Conservation (phyloP, 139 green algal genomes). For the Nannochloris sp. region DNA sequence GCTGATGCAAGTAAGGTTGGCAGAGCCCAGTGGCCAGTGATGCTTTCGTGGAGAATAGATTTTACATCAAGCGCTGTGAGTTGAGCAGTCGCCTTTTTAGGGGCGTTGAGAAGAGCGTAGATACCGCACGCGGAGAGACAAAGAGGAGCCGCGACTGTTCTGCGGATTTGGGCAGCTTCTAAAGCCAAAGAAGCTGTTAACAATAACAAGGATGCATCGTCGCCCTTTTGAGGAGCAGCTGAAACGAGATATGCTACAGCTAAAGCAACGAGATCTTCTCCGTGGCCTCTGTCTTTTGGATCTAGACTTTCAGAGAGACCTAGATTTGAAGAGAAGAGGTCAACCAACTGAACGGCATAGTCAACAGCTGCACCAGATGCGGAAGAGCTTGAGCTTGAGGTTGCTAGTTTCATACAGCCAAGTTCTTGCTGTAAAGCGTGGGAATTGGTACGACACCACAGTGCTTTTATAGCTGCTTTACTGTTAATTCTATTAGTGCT, state of each 20-base stretch:
- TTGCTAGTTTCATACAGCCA: no score
- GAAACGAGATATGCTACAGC: constrained; percentile 42
- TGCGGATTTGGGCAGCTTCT: constrained; percentile 23
- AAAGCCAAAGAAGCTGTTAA: not conserved
- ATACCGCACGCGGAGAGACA: constrained; percentile 46
- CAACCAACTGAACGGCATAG: constrained; percentile 32
- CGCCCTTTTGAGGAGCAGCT: not conserved
- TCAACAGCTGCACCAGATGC: not conserved
- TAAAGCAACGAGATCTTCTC: constrained; percentile 58
- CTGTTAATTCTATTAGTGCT: no score
- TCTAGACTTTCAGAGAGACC: constrained; percentile 49
- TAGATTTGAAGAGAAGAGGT: constrained; percentile 30
- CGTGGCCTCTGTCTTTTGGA: constrained; percentile 61
- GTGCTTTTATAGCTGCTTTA: not conserved
- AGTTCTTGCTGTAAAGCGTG: constrained; percentile 47
- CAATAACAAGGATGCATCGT: not conserved
- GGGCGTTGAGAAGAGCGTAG: constrained; percentile 46
- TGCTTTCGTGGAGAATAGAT: constrained; percentile 65
- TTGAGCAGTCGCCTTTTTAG: constrained; percentile 18
- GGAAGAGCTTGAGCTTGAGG: no score
- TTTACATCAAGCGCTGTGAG: constrained; percentile 58
- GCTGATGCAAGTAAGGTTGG: constrained; percentile 29
- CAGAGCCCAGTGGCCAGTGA: constrained; percentile 53
- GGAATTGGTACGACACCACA: constrained; percentile 4
- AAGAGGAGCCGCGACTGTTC: constrained; percentile 43